Percentiles rank a stretch among this genome's conserved stretches.
Conservation (phyloP, 2,329 filamentous ascomycete species). For the Rosellinia necatrix region DNA sequence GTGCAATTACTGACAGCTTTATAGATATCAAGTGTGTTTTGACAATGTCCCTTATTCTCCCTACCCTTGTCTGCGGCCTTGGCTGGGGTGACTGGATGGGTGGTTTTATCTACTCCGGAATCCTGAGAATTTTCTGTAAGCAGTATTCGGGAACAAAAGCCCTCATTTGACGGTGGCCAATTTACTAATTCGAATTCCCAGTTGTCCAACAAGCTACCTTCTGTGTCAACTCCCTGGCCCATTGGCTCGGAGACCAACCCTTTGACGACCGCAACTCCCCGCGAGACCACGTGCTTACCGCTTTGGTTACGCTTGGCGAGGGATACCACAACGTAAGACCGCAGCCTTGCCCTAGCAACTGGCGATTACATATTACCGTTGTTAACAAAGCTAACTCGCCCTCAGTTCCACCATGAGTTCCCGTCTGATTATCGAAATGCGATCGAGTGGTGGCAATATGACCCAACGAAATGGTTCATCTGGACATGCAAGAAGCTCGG, state of each 20-base stretch:
- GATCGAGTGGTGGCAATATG: conserved; percentile 72
- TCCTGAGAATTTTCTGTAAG: conserved; percentile 52
- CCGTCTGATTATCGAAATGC: conserved; percentile 74
- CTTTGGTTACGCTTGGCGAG: conserved; percentile 69
- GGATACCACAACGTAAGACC: conserved; percentile 65
- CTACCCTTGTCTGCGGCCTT: conserved; percentile 52
- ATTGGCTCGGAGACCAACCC: conserved; percentile 65
- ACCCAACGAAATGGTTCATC: conserved; percentile 74
- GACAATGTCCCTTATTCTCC: conserved; percentile 53
- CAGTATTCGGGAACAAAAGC: not conserved
- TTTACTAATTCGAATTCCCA: conserved; percentile 7
- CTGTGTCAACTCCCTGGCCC: conserved; percentile 58
- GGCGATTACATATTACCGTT: not conserved
- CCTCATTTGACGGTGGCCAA: not conserved
- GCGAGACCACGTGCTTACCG: conserved; percentile 70
- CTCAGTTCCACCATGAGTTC: conserved; percentile 70
- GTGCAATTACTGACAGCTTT: conserved; percentile 3
- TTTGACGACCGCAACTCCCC: conserved; percentile 74
- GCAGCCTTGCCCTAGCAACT: not conserved
- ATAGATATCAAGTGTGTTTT: conserved; percentile 50
- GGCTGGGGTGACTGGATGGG: conserved; percentile 55
- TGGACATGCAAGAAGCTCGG: conserved; percentile 70
- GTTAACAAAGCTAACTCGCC: not conserved
- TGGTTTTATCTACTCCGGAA: conserved; percentile 56
- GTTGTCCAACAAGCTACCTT: conserved; percentile 58